phyloP scores from a whole-genome alignment of 2,329 filamentous ascomycete genomes.

The Verticillium isaacii region DNA sequence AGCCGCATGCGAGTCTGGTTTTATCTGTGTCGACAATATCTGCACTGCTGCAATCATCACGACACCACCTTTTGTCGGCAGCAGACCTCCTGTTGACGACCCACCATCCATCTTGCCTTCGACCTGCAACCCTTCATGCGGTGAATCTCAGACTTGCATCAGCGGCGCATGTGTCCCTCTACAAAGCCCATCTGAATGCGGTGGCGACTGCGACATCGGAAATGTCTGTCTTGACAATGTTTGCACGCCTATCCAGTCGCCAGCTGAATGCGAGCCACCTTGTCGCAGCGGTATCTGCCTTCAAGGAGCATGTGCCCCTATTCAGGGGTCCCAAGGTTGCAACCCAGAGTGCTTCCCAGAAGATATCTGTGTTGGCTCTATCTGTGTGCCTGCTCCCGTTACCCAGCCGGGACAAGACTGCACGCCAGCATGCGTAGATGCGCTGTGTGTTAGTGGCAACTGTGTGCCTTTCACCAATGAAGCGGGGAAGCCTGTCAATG shows the following conservation, averaged over 20 bases:
- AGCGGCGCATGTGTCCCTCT: background rate
- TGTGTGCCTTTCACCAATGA: background rate
- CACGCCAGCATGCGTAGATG: too few relatives aligned
- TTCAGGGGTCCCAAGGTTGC: background rate
- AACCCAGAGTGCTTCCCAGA: background rate
- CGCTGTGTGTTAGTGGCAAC: background rate
- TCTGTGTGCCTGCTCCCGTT: background rate
- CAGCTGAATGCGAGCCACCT: background rate
- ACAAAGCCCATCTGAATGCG: background rate
- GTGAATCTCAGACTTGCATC: background rate
- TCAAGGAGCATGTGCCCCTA: background rate
- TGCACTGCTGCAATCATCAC: background rate
- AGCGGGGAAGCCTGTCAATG: too few relatives aligned
- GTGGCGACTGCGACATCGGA: background rate
- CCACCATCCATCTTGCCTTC: background rate
- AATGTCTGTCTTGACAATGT: background rate
- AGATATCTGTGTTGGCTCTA: background rate
- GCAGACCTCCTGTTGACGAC: background rate
- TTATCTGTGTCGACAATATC: background rate
- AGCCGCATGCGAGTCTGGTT: background rate
- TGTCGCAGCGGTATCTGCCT: background rate
- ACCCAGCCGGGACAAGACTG: too few relatives aligned
- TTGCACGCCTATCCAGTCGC: background rate
- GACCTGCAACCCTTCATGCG: background rate
- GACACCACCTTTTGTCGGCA: background rate